Percentiles rank a stretch among this genome's conserved stretches.
These are phyloP conservation scores for Pseudocercospora macadamiae DNA, from an alignment of 2,329 filamentous ascomycete genomes.

Conservation along the genomic window DNA sequence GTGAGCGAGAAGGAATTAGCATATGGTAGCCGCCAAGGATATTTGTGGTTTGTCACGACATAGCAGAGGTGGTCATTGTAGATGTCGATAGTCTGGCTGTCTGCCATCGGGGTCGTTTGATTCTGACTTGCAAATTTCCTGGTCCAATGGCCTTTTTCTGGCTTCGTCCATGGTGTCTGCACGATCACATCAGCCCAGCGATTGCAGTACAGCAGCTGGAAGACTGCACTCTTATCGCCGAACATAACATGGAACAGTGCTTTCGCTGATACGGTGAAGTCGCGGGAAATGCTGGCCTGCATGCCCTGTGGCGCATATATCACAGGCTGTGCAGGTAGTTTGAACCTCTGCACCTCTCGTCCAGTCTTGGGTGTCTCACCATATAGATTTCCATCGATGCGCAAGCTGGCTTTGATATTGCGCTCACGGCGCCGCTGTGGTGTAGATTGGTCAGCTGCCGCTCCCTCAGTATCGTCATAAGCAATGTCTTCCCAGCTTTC, in stretches of 20 bases:
- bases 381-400: constrained; percentile 65
- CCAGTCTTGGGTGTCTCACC: constrained; percentile 46
- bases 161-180: constrained; percentile 80
- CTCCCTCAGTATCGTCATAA: constrained; percentile 35
- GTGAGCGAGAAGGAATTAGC: constrained; percentile 77
- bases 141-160: constrained; percentile 57
- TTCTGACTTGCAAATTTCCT: constrained; percentile 66
- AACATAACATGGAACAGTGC: constrained; percentile 95
- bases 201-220: constrained; percentile 87
- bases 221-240: constrained; percentile 92
- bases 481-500: constrained; percentile 92
- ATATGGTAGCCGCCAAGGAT: constrained; percentile 83
- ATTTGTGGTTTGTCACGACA: constrained; percentile 65
- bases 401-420: constrained; percentile 60
- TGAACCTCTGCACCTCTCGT: constrained; percentile 69
- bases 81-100: constrained; percentile 82
- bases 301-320: constrained; percentile 83
- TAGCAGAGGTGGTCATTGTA: constrained; percentile 64
- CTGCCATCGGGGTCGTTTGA: constrained; percentile 57
- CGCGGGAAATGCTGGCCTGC: constrained; percentile 73
- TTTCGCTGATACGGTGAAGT: constrained; percentile 91
- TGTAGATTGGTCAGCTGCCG: constrained; percentile 51
- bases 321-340: constrained; percentile 78
- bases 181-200: constrained; percentile 75
- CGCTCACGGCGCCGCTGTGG: constrained; percentile 44